A percentile compares a stretch with the other conserved stretches of the same genome.
phyloP scores from a whole-genome alignment of 441 rosid genomes.

The Adansonia gregorii region DNA sequence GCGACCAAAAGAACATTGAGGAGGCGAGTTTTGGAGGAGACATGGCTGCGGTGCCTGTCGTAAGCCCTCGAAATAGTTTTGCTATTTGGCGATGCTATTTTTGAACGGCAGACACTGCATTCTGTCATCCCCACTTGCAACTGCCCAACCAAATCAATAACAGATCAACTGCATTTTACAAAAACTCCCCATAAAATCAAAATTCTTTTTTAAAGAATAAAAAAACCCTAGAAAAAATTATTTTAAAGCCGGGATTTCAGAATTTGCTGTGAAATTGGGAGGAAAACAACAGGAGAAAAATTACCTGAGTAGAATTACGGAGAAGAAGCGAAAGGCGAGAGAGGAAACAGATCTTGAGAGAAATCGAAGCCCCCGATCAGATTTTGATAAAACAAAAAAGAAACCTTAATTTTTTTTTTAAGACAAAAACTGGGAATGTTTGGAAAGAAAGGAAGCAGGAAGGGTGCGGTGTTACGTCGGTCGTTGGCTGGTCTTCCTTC shows the following conservation, averaged over 20 bases:
- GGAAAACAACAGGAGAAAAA: background rate
- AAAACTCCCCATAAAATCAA: background rate
- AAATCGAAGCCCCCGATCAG: conserved; percentile 2
- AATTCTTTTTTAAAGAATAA: background rate
- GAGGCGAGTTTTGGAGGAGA: conserved; percentile 41
- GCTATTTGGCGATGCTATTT: conserved; percentile 31
- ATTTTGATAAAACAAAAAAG: background rate
- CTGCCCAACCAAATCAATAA: background rate
- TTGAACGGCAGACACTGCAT: conserved; percentile 48
- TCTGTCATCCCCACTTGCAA: conserved; percentile 34
- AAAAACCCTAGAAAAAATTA: background rate
- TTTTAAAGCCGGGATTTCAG: background rate
- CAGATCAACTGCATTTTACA: background rate
- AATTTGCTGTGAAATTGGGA: background rate
- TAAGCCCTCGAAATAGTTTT: conserved; percentile 42
- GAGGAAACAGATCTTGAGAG: background rate
- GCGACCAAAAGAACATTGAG: conserved; percentile 45
- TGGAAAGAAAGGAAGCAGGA: background rate
- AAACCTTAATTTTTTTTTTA: background rate
- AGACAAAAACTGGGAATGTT: background rate
- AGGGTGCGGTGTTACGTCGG: background rate
- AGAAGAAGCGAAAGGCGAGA: background rate
- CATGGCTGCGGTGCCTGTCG: conserved; percentile 28
- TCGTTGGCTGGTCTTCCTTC: background rate
- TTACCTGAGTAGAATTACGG: conserved; percentile 4